Evolutionary conservation across 805 yeast species (phyloP), one percentile per base, ranked within the genome.

Genomic region (Maudiozyma barnettii): DNA sequence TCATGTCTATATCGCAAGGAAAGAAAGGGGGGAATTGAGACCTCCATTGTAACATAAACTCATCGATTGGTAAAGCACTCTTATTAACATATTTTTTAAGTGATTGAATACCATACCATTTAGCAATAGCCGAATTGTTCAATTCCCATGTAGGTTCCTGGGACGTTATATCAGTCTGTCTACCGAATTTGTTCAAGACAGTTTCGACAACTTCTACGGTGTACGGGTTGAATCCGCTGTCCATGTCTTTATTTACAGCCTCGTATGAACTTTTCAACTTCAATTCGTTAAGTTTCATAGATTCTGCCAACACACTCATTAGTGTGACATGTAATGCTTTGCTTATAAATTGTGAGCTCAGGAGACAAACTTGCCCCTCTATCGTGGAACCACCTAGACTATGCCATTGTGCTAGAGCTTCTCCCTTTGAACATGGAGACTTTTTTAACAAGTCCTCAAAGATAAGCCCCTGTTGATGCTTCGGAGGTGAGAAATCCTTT

Each of bases 31-130:
- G 90, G 39, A 85, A 70, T 5, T 73, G 66, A 1, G 80, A 69
- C 54, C 79, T 77, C 80, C 90, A 77, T 45, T 75, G 73, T 43
- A 84, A 71, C 49, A 81, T 56, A 56, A 88, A 78, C 49, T 82
- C 87, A 38, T 77, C 76, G 0, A 66, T 45, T 1, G 66, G 49
- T 18, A 71, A 50, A 1, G 63, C 49, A 13, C 51, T 55, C n/a
- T 52, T 44, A 30, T 66, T 51, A 0, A 71, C 71, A 49, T 64
- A 61, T 37, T 64, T 63, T 21, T 63, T 59, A 20, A 86, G 66
- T 0, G 80, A 67, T 45, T 73, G 68, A 2, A 76, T 57, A 0
- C 95, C 95, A 54, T 77, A 78, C 84, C 88, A 85, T 43, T 57
- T 59, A 1, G 81, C 72, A 2, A 83, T 71, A 35, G 59, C 59